Conservation (phyloP, 495 filamentous ascomycete genomes). For the Talaromyces adpressus region DNA sequence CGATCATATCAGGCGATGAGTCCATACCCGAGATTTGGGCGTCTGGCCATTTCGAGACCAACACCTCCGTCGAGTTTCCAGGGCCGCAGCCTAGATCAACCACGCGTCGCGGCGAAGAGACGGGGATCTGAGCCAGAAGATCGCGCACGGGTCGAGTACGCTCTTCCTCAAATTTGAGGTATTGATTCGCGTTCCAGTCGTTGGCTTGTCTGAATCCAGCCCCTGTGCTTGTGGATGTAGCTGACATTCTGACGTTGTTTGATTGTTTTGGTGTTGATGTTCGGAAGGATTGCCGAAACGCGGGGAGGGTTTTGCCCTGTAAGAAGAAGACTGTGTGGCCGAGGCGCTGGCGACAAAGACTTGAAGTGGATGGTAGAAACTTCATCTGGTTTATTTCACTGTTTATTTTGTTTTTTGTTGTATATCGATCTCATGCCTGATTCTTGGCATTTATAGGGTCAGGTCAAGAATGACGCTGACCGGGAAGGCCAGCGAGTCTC, state of each 20-base stretch:
- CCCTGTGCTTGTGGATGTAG: neutral
- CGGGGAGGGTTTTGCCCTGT: neutral
- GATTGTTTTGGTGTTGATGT: neutral
- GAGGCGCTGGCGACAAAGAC: neutral
- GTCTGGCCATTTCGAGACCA: slow-evolving; percentile 35
- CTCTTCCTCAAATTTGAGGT: slow-evolving; percentile 40
- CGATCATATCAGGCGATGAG: slow-evolving; percentile 45
- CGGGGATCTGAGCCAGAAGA: slow-evolving; percentile 31
- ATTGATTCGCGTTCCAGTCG: slow-evolving; percentile 42
- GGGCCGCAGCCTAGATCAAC: slow-evolving; percentile 52
- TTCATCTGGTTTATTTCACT: neutral
- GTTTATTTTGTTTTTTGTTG: neutral
- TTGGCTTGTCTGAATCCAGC: slow-evolving; percentile 9
- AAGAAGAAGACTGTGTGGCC: neutral
- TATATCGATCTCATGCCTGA: neutral
- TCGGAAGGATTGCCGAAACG: slow-evolving; percentile 1
- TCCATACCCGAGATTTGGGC: slow-evolving; percentile 45
- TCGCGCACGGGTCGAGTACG: slow-evolving; percentile 39
- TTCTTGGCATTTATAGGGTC: neutral
- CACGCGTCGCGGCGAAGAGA: slow-evolving; percentile 28
- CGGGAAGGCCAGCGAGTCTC: slow-evolving; percentile 1
- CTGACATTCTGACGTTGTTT: neutral
- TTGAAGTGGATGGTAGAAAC: neutral
- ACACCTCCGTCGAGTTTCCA: slow-evolving; percentile 42
- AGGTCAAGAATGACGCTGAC: neutral